Percentiles rank a stretch among this genome's conserved stretches.
These are phyloP conservation scores for Cryptosporidium ryanae DNA, from an alignment of 169 alveolate species.

Conservation along the genomic window DNA sequence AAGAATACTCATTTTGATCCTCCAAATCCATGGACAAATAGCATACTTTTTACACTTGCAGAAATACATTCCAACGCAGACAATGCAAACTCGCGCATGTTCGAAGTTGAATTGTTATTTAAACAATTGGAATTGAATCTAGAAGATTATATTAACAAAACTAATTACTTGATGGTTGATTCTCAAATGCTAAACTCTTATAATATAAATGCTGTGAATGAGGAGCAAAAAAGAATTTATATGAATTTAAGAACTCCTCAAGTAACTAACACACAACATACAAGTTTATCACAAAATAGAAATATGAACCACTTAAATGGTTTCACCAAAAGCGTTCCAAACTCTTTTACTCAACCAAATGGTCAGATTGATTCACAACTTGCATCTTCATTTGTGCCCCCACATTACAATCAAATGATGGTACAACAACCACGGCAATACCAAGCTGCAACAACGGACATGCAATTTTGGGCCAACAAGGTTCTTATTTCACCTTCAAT, in stretches of 20 bases:
- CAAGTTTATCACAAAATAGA: slow-evolving; percentile 32
- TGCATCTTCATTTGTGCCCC: slow-evolving; percentile 64
- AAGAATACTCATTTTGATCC: slow-evolving; percentile 86
- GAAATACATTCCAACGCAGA: slow-evolving; percentile 85
- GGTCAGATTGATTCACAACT: slow-evolving; percentile 31
- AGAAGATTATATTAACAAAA: slow-evolving; percentile 63
- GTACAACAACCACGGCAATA: slow-evolving; percentile 72
- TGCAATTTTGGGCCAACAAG: slow-evolving; percentile 71
- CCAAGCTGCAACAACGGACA: slow-evolving; percentile 67
- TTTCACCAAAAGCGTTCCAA: neutral
- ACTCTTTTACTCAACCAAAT: neutral
- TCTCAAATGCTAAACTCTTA: slow-evolving; percentile 14
- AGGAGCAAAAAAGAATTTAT: slow-evolving; percentile 48
- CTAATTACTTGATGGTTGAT: slow-evolving; percentile 31
- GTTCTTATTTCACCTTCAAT: slow-evolving; percentile 86
- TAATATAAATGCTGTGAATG: slow-evolving; percentile 17
- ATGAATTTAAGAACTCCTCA: slow-evolving; percentile 40
- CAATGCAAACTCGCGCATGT: slow-evolving; percentile 85
- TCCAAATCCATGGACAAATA: slow-evolving; percentile 95
- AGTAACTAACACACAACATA: neutral
- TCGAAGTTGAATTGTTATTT: slow-evolving; percentile 90
- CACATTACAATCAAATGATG: slow-evolving; percentile 69
- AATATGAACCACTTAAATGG: slow-evolving; percentile 7
- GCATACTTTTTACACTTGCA: slow-evolving; percentile 84
- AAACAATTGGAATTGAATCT: slow-evolving; percentile 83